phyloP scores from a whole-genome alignment of 2,329 filamentous ascomycete species.

The Cyphellophora europaea region DNA sequence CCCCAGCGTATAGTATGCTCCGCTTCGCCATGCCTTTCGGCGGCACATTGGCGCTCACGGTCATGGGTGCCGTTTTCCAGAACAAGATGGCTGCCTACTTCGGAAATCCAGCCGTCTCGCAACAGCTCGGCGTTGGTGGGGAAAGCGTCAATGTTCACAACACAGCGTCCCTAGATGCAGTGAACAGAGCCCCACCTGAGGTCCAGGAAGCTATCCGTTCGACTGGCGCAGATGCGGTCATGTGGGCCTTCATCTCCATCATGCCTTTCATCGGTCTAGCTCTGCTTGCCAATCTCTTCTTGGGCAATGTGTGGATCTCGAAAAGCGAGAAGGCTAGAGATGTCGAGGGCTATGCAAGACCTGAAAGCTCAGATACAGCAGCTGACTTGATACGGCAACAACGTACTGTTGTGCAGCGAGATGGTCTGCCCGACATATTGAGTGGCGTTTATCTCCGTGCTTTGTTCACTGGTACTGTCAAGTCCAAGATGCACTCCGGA shows the following conservation, averaged over 20 bases:
- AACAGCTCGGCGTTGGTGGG: slow-evolving; percentile 14
- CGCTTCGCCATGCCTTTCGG: slow-evolving; percentile 53
- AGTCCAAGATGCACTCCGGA: not conserved
- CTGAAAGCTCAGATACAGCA: not conserved
- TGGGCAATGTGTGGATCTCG: slow-evolving; percentile 46
- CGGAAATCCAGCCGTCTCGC: slow-evolving; percentile 19
- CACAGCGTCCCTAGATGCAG: slow-evolving; percentile 27
- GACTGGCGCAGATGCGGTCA: slow-evolving; percentile 47
- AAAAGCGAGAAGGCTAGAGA: slow-evolving; percentile 15
- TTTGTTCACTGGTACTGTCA: slow-evolving; percentile 7
- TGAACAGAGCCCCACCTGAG: slow-evolving; percentile 25
- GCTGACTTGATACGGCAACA: slow-evolving; percentile 1
- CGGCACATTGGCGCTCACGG: slow-evolving; percentile 54
- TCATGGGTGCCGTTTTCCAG: slow-evolving; percentile 63
- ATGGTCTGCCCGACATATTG: slow-evolving; percentile 4
- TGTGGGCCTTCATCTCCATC: slow-evolving; percentile 56
- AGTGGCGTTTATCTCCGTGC: slow-evolving; percentile 8
- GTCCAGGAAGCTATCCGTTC: slow-evolving; percentile 31
- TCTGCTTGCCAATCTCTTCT: slow-evolving; percentile 31
- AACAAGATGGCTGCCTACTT: slow-evolving; percentile 37
- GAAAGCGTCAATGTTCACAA: slow-evolving; percentile 24
- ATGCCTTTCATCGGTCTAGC: slow-evolving; percentile 48
- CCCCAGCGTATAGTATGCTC: slow-evolving; percentile 51
- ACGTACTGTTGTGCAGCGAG: slow-evolving; percentile 1
- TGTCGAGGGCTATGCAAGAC: not conserved